Conservation (phyloP, 2,329 filamentous ascomycete species). For the Rutstroemia sydowiana region DNA sequence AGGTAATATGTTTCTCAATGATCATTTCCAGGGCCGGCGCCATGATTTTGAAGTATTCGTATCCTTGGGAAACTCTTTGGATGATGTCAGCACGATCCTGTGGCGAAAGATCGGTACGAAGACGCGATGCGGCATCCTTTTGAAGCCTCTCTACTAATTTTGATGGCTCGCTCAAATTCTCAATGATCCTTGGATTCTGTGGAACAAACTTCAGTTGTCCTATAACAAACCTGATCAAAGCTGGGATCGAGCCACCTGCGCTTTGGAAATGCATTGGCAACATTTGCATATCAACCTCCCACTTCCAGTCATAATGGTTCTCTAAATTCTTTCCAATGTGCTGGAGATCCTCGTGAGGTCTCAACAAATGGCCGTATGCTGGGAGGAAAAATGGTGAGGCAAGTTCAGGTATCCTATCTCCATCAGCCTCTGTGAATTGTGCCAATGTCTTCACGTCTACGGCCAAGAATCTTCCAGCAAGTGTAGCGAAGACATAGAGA, state of each 20-base stretch:
- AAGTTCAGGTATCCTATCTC: constrained; percentile 33
- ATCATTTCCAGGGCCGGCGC: constrained; percentile 38
- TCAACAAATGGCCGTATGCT: constrained; percentile 35
- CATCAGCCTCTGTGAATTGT: constrained; percentile 22
- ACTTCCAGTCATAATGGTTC: constrained; percentile 35
- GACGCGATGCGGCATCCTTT: constrained; percentile 16
- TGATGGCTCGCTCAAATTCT: constrained; percentile 24
- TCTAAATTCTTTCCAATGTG: constrained; percentile 30
- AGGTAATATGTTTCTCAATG: constrained; percentile 50
- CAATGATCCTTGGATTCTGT: constrained; percentile 39
- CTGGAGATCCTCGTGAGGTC: constrained; percentile 30
- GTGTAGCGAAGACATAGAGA: constrained; percentile 33
- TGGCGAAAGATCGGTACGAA: constrained; percentile 5
- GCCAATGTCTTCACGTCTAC: constrained; percentile 39
- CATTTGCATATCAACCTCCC: constrained; percentile 24
- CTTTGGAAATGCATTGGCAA: constrained; percentile 25
- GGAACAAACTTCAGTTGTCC: constrained; percentile 36
- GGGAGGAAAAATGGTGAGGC: constrained; percentile 40
- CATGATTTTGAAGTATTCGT: constrained; percentile 38
- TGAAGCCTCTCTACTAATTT: constrained; percentile 20
- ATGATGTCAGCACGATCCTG: constrained; percentile 23
- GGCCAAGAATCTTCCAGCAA: constrained; percentile 45
- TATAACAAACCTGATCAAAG: constrained; percentile 38
- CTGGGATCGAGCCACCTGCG: constrained; percentile 36
- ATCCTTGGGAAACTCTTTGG: constrained; percentile 34